Evolutionary conservation across 257 asterid species (phyloP).

Genomic region (Osmanthus fragrans): DNA sequence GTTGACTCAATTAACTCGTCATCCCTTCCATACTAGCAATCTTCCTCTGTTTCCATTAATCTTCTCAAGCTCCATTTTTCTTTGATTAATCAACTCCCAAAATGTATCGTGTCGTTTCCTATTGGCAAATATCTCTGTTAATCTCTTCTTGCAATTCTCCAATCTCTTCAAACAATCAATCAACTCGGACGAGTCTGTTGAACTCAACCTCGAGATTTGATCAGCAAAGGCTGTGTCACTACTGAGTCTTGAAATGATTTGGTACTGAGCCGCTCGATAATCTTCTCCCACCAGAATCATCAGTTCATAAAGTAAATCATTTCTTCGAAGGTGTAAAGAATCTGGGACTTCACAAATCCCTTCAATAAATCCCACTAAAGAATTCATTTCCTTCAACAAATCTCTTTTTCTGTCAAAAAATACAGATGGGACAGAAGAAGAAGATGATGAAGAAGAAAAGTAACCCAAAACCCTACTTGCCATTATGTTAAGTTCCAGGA

Average conservation of each 20-base stretch:
- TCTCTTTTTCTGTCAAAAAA: not conserved
- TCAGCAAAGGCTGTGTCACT: conserved; percentile 1
- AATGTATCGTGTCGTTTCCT: conserved; percentile 31
- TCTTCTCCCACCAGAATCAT: conserved; percentile 41
- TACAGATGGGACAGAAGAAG: conserved; percentile 14
- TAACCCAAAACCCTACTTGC: conserved; percentile 29
- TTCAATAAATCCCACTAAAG: conserved; percentile 34
- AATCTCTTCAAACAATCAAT: conserved; percentile 28
- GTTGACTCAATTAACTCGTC: conserved; percentile 20
- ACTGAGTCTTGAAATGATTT: conserved; percentile 28
- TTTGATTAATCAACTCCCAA: conserved; percentile 35
- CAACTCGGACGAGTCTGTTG: conserved; percentile 36
- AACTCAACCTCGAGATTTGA: conserved; percentile 21
- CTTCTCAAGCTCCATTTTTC: conserved; percentile 22
- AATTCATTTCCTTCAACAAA: conserved; percentile 30
- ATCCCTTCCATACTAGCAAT: conserved; percentile 7
- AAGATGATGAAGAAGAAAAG: conserved; percentile 1
- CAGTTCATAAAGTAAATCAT: conserved; percentile 34
- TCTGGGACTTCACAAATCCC: conserved; percentile 43
- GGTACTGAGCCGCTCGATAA: conserved; percentile 35
- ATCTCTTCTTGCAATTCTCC: conserved; percentile 30
- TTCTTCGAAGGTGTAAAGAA: conserved; percentile 27
- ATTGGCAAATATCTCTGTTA: conserved; percentile 31
- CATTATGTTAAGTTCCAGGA: conserved; percentile 35
- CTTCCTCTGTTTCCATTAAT: conserved; percentile 19